phyloP scores from a whole-genome alignment of 1,139 yeast genomes.

The Dujonia santamariae region DNA sequence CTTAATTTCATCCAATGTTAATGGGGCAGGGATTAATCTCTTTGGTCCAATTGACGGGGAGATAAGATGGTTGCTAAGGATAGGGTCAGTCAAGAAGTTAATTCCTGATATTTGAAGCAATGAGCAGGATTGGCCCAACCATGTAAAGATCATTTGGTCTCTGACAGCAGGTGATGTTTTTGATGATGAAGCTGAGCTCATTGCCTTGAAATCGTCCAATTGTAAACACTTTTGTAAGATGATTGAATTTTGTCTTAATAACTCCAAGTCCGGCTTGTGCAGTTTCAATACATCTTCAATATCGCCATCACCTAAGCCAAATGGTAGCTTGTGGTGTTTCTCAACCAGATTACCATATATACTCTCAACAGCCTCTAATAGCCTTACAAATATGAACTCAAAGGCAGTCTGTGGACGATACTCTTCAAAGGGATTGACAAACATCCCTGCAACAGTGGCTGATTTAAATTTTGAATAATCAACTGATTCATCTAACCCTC shows the following conservation, averaged over 20 bases:
- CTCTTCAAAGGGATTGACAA: slow-evolving; percentile 88
- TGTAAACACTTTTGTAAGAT: slow-evolving; percentile 28
- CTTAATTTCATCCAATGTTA: slow-evolving; percentile 60
- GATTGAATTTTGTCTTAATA: slow-evolving; percentile 30
- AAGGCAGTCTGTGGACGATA: slow-evolving; percentile 86
- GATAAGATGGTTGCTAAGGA: slow-evolving; percentile 68
- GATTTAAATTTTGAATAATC: slow-evolving; percentile 37
- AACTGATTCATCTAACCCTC: slow-evolving; percentile 11
- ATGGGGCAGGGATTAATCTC: slow-evolving; percentile 71
- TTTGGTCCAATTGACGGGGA: slow-evolving; percentile 72
- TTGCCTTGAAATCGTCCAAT: slow-evolving; percentile 16
- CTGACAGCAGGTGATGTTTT: slow-evolving; percentile 24
- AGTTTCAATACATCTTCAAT: slow-evolving; percentile 58
- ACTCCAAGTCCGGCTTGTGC: slow-evolving; percentile 54
- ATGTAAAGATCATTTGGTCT: slow-evolving; percentile 65
- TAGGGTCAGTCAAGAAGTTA: slow-evolving; percentile 81
- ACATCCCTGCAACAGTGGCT: slow-evolving; percentile 71
- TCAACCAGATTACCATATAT: slow-evolving; percentile 62
- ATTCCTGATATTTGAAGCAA: slow-evolving; percentile 68
- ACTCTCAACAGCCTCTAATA: slow-evolving; percentile 66
- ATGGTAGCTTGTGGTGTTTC: slow-evolving; percentile 31
- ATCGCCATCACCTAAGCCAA: slow-evolving; percentile 48
- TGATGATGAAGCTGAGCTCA: slow-evolving; percentile 3
- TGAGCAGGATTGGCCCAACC: slow-evolving; percentile 94
- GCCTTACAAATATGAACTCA: slow-evolving; percentile 72